These are phyloP conservation scores for Alternaria panax DNA, from an alignment of 2,329 filamentous ascomycete species.

Conservation along the genomic window DNA sequence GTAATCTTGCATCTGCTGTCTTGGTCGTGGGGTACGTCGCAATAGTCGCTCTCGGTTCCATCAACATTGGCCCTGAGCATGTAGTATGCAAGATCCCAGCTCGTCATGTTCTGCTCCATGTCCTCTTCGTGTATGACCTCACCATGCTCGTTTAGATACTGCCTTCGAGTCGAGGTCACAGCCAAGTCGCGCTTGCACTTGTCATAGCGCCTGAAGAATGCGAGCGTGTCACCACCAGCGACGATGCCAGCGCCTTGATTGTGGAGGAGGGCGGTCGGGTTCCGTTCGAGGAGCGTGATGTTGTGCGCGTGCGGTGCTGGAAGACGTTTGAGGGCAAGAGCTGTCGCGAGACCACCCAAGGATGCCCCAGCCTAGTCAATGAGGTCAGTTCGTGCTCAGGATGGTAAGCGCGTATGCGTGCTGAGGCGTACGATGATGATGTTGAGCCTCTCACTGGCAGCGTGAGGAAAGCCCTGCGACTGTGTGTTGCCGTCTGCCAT, in stretches of 20 bases:
- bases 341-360: slow-evolving; percentile 37
- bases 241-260: slow-evolving; percentile 48
- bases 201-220: slow-evolving; percentile 41
- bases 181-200: slow-evolving; percentile 33
- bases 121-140: slow-evolving; percentile 38
- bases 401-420: not conserved
- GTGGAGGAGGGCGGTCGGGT: slow-evolving; percentile 38
- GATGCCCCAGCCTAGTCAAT: slow-evolving; percentile 39
- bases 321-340: slow-evolving; percentile 38
- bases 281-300: slow-evolving; percentile 44
- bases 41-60: slow-evolving; percentile 37
- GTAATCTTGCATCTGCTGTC: slow-evolving; percentile 20
- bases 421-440: slow-evolving; percentile 34
- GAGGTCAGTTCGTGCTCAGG: not conserved
- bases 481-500: not conserved
- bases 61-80: slow-evolving; percentile 44
- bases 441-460: slow-evolving; percentile 27
- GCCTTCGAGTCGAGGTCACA: slow-evolving; percentile 33
- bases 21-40: slow-evolving; percentile 27
- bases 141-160: slow-evolving; percentile 40
- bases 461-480: slow-evolving; percentile 22
- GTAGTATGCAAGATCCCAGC: slow-evolving; percentile 46
- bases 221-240: slow-evolving; percentile 38
- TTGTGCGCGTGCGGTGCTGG: slow-evolving; percentile 30
- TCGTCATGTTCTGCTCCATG: slow-evolving; percentile 47